A percentile compares a stretch with the other conserved stretches of the same genome.
These are phyloP conservation scores for Aspergillus hancockii DNA, from an alignment of 495 filamentous ascomycete species.

Conservation along the genomic window DNA sequence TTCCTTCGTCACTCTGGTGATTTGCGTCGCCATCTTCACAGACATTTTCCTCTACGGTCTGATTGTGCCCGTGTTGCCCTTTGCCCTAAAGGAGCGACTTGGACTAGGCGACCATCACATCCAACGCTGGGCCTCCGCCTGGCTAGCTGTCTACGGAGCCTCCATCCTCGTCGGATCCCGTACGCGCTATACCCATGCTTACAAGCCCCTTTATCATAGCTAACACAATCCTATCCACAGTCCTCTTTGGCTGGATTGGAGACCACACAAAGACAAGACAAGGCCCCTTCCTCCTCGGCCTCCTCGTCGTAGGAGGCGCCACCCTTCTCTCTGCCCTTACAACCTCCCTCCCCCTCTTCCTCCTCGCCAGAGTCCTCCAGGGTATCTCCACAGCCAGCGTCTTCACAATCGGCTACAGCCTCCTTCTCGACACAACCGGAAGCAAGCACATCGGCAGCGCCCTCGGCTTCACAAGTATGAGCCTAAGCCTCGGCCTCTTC, in stretches of 20 bases:
- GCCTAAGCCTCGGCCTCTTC: constrained; percentile 4
- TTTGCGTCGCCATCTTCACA: constrained; percentile 10
- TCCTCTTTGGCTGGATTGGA: constrained; percentile 3
- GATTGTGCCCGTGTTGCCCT: constrained; percentile 31
- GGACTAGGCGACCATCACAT: constrained; percentile 11
- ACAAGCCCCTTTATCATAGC: too few species aligned
- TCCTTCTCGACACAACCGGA: constrained; percentile 7
- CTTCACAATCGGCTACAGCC: constrained; percentile 5
- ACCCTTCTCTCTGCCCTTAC: background rate
- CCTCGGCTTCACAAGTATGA: constrained; percentile 9
- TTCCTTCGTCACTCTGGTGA: constrained; percentile 2
- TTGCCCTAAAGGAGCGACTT: constrained; percentile 19
- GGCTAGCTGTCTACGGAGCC: constrained; percentile 11
- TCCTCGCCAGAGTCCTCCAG: constrained; percentile 7
- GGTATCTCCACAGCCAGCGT: constrained; percentile 6
- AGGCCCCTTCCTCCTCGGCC: background rate
- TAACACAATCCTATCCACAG: too few species aligned
- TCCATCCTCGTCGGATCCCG: constrained; percentile 1
- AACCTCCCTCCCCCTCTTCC: background rate
- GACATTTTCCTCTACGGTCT: constrained; percentile 34
- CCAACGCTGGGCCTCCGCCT: constrained; percentile 11
- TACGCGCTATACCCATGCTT: background rate
- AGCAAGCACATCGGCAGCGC: constrained; percentile 2
- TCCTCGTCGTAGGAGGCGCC: background rate
- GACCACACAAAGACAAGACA: background rate